Base-by-base conservation (phyloP, 148 eudicot genomes). In the Rhododendron henanense region DNA sequence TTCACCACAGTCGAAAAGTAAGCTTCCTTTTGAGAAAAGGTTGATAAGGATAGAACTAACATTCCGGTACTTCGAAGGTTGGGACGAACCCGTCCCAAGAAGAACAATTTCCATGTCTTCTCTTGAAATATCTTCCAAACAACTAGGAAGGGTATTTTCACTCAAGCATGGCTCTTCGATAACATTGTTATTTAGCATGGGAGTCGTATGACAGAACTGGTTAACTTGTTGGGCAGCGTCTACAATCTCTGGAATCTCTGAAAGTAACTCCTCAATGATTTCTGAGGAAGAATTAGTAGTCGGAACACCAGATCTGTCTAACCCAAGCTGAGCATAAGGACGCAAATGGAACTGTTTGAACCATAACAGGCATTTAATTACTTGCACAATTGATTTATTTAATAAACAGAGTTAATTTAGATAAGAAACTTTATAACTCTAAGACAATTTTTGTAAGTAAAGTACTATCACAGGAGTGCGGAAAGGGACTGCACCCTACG, bases 11-110 rank as follows among this genome's bases (percentile, higher is more conserved):
- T 97, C 99, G 25, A 97, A 89, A 67, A 97, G 95, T 87, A 97
- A 53, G 86, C 95, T 89, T 88, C 99, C 99, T 87, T 93, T 93
- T 3, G 95, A 88, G 88, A 97, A 97, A 87, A 97, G 97, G 85
- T 97, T 93, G 90, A 97, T 90, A 85, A 90, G 93, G 86, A 93
- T 93, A 63, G 98, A 93, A 86, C 90, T 97, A 87, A 97, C 99
- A 87, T 97, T 97, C 61, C 99, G 90, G 81, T 95, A 97, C 80
- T 97, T 97, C n/a, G 99, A 97, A 76, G 99, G 99, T 85, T 97
- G 99, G 50, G 98, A 95, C n/a, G 99, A 97, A 51, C 99, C 99
- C 4, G 99, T 97, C 16, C 99, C 99, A 23, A 97, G 89, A 87
- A 97, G 98, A 88, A 95, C 96, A 83, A 97, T 94, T 91, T 97